These are phyloP conservation scores for Penicillium sp. DNA, from an alignment of 2,329 filamentous ascomycete genomes.

Conservation along the genomic window DNA sequence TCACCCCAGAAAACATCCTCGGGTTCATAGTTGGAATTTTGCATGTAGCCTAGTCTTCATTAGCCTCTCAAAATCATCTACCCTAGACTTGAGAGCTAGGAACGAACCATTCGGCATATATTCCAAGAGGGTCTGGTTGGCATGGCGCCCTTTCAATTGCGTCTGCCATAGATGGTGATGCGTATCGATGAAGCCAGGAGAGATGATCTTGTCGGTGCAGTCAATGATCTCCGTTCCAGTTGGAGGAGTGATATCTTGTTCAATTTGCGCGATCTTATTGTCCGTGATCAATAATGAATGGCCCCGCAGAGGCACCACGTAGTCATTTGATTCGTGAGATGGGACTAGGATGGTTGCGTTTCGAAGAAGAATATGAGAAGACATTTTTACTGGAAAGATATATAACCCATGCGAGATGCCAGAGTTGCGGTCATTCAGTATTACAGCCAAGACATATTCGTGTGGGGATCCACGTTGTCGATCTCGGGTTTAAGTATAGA, in stretches of 20 bases:
- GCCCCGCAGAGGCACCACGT: constrained; percentile 9
- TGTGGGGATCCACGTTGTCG: too few species aligned
- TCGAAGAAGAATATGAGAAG: constrained; percentile 16
- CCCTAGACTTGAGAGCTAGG: not conserved
- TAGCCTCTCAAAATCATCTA: too few species aligned
- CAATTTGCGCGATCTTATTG: constrained; percentile 21
- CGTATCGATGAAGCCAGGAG: constrained; percentile 37
- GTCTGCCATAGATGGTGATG: constrained; percentile 49
- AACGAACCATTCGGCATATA: constrained; percentile 27
- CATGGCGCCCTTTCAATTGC: constrained; percentile 39
- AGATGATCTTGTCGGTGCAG: constrained; percentile 34
- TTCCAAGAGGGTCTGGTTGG: constrained; percentile 42
- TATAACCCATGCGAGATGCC: too few species aligned
- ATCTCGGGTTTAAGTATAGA: not conserved
- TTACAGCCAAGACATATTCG: too few species aligned
- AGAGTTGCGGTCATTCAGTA: too few species aligned
- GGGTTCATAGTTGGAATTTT: constrained; percentile 29
- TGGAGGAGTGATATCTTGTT: constrained; percentile 9
- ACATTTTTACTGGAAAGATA: not conserved
- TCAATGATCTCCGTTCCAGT: constrained; percentile 36
- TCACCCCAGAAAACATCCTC: constrained; percentile 50
- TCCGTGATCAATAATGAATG: constrained; percentile 20
- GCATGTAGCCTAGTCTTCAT: constrained; percentile 3
- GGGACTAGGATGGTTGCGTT: constrained; percentile 18
- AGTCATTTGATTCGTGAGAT: constrained; percentile 12